Evolutionary conservation across 129 eudicot genomes (phyloP).

Genomic region (Chrysanthemum makinoi): DNA sequence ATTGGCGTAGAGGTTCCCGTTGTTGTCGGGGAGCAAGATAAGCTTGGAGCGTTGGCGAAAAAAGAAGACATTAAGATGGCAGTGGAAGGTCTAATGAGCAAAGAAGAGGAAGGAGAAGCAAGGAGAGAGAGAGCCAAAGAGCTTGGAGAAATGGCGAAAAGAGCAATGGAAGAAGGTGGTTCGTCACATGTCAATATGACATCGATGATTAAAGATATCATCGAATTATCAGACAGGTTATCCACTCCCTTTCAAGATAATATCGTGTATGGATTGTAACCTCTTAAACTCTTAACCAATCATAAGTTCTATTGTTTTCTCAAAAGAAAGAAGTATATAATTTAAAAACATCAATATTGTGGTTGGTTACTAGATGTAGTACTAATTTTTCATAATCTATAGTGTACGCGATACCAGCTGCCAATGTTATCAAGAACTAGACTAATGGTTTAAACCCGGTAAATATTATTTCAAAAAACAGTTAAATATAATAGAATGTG

Average conservation of each 20-base stretch:
- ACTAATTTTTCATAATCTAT: no score
- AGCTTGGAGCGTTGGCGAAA: slow-evolving; percentile 31
- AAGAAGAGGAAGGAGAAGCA: slow-evolving; percentile 43
- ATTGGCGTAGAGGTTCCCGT: slow-evolving; percentile 40
- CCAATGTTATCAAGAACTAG: no score
- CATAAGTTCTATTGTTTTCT: background rate
- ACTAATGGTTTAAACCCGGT: no score
- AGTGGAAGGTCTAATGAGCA: slow-evolving; percentile 41
- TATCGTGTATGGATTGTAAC: slow-evolving; percentile 4
- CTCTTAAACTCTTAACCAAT: background rate
- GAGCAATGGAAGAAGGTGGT: slow-evolving; percentile 58
- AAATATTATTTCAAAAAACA: no score
- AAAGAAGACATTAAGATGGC: slow-evolving; percentile 34
- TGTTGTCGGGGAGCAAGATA: slow-evolving; percentile 31
- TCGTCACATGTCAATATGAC: slow-evolving; percentile 42
- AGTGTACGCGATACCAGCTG: no score
- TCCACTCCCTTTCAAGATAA: background rate
- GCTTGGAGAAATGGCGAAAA: slow-evolving; percentile 39
- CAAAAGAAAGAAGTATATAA: background rate
- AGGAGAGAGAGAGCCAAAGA: slow-evolving; percentile 40
- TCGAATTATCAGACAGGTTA: background rate
- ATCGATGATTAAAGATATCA: slow-evolving; percentile 44
- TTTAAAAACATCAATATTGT: no score
- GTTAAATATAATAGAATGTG: no score
- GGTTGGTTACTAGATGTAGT: no score